Conservation (phyloP, 1,284 basidiomycete genomes). For the Ganoderma lingzhi region DNA sequence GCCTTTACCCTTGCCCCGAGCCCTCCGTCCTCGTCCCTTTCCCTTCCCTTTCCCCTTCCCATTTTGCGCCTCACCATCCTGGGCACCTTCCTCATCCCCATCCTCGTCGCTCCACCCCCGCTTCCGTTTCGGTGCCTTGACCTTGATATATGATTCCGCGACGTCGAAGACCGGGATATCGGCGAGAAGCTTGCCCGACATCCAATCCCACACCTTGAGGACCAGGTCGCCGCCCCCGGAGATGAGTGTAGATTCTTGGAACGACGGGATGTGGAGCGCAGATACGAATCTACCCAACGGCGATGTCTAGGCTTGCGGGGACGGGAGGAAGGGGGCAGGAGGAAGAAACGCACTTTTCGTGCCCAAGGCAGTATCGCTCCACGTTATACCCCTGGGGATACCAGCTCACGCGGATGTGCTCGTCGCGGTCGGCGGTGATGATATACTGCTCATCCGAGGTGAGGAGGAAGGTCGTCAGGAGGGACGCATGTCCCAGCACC, state of each 20-base stretch:
- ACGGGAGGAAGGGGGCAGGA: background rate
- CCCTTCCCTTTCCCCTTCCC: slow-evolving; percentile 38
- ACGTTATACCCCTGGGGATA: slow-evolving; percentile 87
- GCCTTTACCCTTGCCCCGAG: slow-evolving; percentile 32
- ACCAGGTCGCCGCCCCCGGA: slow-evolving; percentile 89
- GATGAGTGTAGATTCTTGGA: slow-evolving; percentile 61
- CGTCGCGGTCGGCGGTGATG: slow-evolving; percentile 90
- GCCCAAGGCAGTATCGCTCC: slow-evolving; percentile 87
- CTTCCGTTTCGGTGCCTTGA: slow-evolving; percentile 52
- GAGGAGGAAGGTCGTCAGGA: slow-evolving; percentile 78
- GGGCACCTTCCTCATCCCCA: slow-evolving; percentile 43
- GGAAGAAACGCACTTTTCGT: slow-evolving; percentile 68
- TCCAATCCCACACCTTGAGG: slow-evolving; percentile 86
- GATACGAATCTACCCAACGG: slow-evolving; percentile 76
- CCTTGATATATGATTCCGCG: slow-evolving; percentile 70
- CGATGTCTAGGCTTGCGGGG: slow-evolving; percentile 9
- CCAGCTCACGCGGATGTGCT: slow-evolving; percentile 92
- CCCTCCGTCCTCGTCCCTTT: slow-evolving; percentile 12
- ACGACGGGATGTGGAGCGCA: slow-evolving; percentile 73
- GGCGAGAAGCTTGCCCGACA: slow-evolving; percentile 59
- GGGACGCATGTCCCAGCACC: slow-evolving; percentile 87
- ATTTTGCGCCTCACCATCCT: slow-evolving; percentile 29
- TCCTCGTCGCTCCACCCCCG: slow-evolving; percentile 48
- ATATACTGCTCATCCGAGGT: slow-evolving; percentile 75
- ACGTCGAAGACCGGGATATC: slow-evolving; percentile 63